Conservation (phyloP, 371 early-diverging fungal species). For the Parasitella parasitica region DNA sequence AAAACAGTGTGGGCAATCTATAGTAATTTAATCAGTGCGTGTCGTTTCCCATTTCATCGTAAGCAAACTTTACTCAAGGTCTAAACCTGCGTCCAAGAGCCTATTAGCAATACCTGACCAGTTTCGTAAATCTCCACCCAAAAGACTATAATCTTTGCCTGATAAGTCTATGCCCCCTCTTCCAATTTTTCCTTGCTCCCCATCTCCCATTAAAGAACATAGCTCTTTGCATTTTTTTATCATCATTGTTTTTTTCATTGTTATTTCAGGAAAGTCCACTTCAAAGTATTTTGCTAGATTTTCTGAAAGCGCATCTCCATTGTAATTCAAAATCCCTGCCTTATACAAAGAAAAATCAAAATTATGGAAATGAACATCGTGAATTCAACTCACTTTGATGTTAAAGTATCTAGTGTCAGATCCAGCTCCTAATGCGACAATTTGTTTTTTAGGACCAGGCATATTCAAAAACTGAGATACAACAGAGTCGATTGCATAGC, state of each 20-base stretch:
- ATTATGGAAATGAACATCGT: neutral
- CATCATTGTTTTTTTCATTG: conserved; percentile 70
- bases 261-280: conserved; percentile 90
- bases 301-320: neutral
- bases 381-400: conserved; percentile 52
- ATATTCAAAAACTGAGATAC: conserved; percentile 61
- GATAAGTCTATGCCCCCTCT: conserved; percentile 76
- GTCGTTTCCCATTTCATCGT: neutral
- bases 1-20: conserved; percentile 80
- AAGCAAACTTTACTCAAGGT: conserved; percentile 52
- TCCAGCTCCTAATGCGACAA: conserved; percentile 89
- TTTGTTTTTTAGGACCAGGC: conserved; percentile 52
- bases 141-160: conserved; percentile 63
- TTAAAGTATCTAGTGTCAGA: conserved; percentile 91
- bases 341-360: neutral
- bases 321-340: conserved; percentile 14
- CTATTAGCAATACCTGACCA: conserved; percentile 59
- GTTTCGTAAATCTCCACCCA: conserved; percentile 82
- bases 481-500: conserved; percentile 61
- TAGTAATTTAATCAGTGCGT: neutral
- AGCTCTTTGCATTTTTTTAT: conserved; percentile 64
- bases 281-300: conserved; percentile 67
- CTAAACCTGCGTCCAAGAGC: conserved; percentile 68
- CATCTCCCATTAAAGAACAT: conserved; percentile 45
- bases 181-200: conserved; percentile 46